Conservation (phyloP, 2,329 filamentous ascomycete genomes). For the Trichophyton verrucosum region DNA sequence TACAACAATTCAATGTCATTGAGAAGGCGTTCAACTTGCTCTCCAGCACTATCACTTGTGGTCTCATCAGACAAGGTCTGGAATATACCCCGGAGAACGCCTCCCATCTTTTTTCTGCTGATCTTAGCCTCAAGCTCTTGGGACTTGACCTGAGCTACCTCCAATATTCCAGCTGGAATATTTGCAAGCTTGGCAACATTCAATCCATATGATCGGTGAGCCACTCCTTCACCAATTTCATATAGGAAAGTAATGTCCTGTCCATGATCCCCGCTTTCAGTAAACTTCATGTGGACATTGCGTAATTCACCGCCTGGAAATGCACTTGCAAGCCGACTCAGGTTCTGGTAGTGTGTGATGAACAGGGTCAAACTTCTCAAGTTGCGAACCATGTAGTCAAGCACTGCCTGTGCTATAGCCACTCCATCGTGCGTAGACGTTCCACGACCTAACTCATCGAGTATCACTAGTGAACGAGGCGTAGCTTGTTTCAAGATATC, state of each 20-base stretch:
- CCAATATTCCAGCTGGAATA: slow-evolving; percentile 63
- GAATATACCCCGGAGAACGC: slow-evolving; percentile 23
- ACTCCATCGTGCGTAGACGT: slow-evolving; percentile 94
- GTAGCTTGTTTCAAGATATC: slow-evolving; percentile 85
- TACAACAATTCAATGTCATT: slow-evolving; percentile 35
- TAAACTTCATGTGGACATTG: slow-evolving; percentile 94
- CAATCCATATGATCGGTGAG: slow-evolving; percentile 84
- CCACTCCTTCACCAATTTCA: slow-evolving; percentile 79
- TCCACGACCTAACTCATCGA: slow-evolving; percentile 88
- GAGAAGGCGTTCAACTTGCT: slow-evolving; percentile 25
- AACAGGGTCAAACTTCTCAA: slow-evolving; percentile 73
- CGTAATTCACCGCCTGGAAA: slow-evolving; percentile 54
- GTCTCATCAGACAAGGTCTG: not conserved
- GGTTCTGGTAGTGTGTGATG: slow-evolving; percentile 92
- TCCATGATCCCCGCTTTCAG: slow-evolving; percentile 39
- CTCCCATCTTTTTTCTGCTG: slow-evolving; percentile 46
- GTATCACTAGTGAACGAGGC: slow-evolving; percentile 69
- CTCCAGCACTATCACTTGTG: slow-evolving; percentile 13
- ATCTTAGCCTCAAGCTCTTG: slow-evolving; percentile 65
- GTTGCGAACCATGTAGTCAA: slow-evolving; percentile 68
- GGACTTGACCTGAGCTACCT: slow-evolving; percentile 68
- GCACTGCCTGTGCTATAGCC: slow-evolving; percentile 83
- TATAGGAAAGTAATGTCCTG: slow-evolving; percentile 88
- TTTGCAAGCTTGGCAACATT: slow-evolving; percentile 83
- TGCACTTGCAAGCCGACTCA: slow-evolving; percentile 59